Conservation (phyloP, 2,329 filamentous ascomycete species). For the Exophiala sp. region DNA sequence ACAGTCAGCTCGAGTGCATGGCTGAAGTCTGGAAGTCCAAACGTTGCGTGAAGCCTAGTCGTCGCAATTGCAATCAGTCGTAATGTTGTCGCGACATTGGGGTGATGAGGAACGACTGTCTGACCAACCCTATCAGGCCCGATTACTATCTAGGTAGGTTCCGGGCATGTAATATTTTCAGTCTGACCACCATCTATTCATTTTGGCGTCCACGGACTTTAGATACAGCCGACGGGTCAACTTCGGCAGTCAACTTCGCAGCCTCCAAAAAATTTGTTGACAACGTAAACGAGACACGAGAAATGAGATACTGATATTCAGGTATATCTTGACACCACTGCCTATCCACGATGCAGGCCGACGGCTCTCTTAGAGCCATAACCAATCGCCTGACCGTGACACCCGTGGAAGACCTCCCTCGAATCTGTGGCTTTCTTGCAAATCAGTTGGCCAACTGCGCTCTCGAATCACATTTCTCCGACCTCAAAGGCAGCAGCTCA, state of each 20-base stretch:
- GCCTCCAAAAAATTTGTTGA: constrained; percentile 2
- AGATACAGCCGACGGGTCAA: background rate
- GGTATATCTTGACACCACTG: no score
- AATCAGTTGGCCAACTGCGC: constrained; percentile 50
- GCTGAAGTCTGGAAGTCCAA: constrained; percentile 5
- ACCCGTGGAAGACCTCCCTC: constrained; percentile 65
- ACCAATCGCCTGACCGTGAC: constrained; percentile 59
- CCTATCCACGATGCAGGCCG: constrained; percentile 14
- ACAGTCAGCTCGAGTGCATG: background rate
- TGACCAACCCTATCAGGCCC: no score
- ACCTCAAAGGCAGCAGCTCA: constrained; percentile 55
- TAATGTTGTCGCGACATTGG: background rate
- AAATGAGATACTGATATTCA: no score
- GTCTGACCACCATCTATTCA: background rate
- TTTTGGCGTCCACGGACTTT: background rate
- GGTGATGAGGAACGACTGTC: background rate
- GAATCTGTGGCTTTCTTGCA: constrained; percentile 63
- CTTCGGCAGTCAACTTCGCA: background rate
- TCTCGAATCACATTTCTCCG: constrained; percentile 52
- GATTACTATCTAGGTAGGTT: no score
- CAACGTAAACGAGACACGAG: no score
- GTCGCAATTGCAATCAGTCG: no score
- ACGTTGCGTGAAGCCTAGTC: background rate
- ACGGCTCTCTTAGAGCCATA: constrained; percentile 37
- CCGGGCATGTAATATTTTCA: no score